Conservation (phyloP, 2,329 filamentous ascomycete genomes). For the Cercospora sp. region DNA sequence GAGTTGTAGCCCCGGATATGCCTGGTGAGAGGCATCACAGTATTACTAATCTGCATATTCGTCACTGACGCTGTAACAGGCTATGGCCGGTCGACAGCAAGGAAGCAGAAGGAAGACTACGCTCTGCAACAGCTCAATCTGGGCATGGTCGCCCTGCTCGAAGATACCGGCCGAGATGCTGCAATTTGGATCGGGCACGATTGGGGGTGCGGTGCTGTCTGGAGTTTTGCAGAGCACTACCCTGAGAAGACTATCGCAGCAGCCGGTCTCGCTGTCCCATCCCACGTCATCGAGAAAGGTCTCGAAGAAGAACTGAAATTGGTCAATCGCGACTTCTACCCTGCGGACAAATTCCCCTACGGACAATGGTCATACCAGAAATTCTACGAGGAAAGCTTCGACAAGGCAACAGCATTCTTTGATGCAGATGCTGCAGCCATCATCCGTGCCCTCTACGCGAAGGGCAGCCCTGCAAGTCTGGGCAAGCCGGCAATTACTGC, state of each 20-base stretch:
- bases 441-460: constrained; percentile 32
- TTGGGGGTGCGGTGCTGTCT: constrained; percentile 43
- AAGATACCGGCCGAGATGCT: constrained; percentile 40
- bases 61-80: constrained; percentile 15
- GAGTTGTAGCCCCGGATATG: constrained; percentile 38
- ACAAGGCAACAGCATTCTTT: constrained; percentile 25
- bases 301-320: constrained; percentile 40
- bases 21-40: constrained; percentile 23
- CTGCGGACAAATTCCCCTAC: constrained; percentile 44
- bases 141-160: constrained; percentile 43
- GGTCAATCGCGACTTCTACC: constrained; percentile 50
- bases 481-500: constrained; percentile 34
- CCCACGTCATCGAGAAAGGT: constrained; percentile 45
- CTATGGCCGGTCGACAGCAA: constrained; percentile 39
- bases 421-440: constrained; percentile 30
- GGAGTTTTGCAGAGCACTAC: constrained; percentile 29
- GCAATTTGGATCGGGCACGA: constrained; percentile 54
- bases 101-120: constrained; percentile 37
- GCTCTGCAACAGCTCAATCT: constrained; percentile 34
- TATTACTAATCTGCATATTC: background rate
- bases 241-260: constrained; percentile 39
- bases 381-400: constrained; percentile 38
- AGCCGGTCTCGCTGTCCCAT: constrained; percentile 43
- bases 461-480: constrained; percentile 28
- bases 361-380: constrained; percentile 42